phyloP scores from a whole-genome alignment of 148 eudicot genomes.

The Vaccinium corymbosum region DNA sequence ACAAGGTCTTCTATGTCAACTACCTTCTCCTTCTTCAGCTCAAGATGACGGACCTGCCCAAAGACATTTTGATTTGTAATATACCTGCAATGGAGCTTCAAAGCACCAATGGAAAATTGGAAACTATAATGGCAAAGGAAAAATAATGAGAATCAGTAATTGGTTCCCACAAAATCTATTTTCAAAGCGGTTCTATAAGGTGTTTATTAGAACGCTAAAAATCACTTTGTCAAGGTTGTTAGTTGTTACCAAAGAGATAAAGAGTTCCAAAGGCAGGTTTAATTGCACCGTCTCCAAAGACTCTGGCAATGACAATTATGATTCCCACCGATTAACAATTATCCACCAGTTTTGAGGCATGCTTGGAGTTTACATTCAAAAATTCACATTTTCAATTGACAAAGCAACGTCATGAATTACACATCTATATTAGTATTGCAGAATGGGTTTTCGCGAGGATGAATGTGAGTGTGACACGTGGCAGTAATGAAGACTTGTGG shows the following conservation, averaged over 20 bases:
- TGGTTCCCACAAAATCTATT: not conserved
- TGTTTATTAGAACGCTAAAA: not conserved
- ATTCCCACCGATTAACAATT: not conserved
- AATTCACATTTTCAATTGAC: not conserved
- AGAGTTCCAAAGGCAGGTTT: not conserved
- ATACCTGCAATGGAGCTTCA: not conserved
- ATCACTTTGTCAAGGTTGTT: not conserved
- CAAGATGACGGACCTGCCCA: slow-evolving; percentile 88
- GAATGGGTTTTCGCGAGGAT: too few relatives aligned
- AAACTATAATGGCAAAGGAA: slow-evolving; percentile 5
- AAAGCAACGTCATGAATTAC: not conserved
- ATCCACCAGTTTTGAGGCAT: not conserved
- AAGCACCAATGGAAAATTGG: not conserved
- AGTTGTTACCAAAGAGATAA: not conserved
- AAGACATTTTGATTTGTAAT: not conserved
- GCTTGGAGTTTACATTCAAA: not conserved
- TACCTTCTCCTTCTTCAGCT: slow-evolving; percentile 77
- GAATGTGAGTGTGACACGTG: too few relatives aligned
- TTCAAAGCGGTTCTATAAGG: not conserved
- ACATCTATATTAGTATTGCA: too few relatives aligned
- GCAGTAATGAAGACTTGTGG: too few relatives aligned
- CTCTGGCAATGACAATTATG: not conserved
- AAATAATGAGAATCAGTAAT: not conserved
- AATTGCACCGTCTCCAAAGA: not conserved
- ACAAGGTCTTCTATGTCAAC: slow-evolving; percentile 57